Percentiles rank a stretch among this genome's conserved stretches.
These are phyloP conservation scores for Fusarium phyllophilum DNA, from an alignment of 2,329 filamentous ascomycete species.

Conservation along the genomic window DNA sequence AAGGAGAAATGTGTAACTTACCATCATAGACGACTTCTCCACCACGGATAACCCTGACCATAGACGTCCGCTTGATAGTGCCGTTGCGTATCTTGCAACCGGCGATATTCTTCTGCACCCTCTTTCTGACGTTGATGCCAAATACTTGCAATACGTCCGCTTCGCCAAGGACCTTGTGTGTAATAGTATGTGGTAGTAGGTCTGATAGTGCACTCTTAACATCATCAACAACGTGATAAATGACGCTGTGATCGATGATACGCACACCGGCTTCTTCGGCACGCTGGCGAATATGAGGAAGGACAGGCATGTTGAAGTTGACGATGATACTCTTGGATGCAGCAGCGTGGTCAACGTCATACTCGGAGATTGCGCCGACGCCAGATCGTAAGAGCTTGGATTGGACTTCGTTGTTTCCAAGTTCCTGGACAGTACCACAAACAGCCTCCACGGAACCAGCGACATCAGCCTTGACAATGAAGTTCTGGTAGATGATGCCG, in stretches of 20 bases:
- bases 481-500: constrained; percentile 71
- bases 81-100: constrained; percentile 91
- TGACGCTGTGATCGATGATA: constrained; percentile 87
- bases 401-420: constrained; percentile 86
- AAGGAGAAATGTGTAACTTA: constrained; percentile 59
- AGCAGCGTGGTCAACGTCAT: constrained; percentile 87
- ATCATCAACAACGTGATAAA: constrained; percentile 82
- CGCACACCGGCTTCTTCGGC: constrained; percentile 78
- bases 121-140: constrained; percentile 80
- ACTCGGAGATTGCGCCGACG: constrained; percentile 83
- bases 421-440: constrained; percentile 75
- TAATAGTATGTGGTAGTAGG: constrained; percentile 73
- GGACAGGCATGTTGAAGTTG: constrained; percentile 83
- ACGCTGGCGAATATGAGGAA: constrained; percentile 72
- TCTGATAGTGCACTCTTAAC: constrained; percentile 75
- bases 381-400: constrained; percentile 80
- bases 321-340: constrained; percentile 80
- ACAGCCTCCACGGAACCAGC: constrained; percentile 94
- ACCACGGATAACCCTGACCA: constrained; percentile 77
- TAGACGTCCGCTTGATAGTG: constrained; percentile 68
- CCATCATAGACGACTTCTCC: constrained; percentile 83
- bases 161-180: constrained; percentile 81
- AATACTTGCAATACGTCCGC: constrained; percentile 88
- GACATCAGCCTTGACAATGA: constrained; percentile 93
- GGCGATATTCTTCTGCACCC: constrained; percentile 78